phyloP scores from a whole-genome alignment of 371 early-diverging fungal species.

The Circinella umbellata region DNA sequence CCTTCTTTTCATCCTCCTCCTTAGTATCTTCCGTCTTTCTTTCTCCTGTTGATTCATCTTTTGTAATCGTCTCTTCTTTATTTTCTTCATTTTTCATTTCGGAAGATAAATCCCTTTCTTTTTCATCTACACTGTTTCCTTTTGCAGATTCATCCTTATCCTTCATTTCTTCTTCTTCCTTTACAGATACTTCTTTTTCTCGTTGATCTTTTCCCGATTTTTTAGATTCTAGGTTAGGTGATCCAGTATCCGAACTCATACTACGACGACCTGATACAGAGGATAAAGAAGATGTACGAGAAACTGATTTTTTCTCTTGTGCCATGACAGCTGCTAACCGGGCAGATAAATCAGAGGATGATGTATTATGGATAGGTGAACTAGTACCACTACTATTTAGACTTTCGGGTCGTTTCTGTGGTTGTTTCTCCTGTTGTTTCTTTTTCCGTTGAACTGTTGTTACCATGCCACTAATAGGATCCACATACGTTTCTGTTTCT shows the following conservation, averaged over 20 bases:
- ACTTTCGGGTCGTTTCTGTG: not conserved
- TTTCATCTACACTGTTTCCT: too few relatives aligned
- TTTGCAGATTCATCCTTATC: not conserved
- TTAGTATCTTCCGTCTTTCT: too few relatives aligned
- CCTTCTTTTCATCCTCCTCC: not conserved
- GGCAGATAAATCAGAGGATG: constrained; percentile 39
- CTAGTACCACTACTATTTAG: not conserved
- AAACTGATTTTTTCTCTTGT: constrained; percentile 1
- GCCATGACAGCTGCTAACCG: constrained; percentile 45
- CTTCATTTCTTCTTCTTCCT: not conserved
- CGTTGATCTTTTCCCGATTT: not conserved
- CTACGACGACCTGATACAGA: not conserved
- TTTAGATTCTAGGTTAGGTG: not conserved
- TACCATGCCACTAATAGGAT: constrained; percentile 54
- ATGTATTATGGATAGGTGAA: not conserved
- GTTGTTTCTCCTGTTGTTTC: constrained; percentile 1
- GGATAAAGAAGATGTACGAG: constrained; percentile 1
- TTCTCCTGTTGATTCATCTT: too few relatives aligned
- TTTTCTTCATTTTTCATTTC: too few relatives aligned
- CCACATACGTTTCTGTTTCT: constrained; percentile 52
- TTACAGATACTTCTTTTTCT: not conserved
- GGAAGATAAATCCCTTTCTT: too few relatives aligned
- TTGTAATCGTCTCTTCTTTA: too few relatives aligned
- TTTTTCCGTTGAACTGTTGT: constrained; percentile 44
- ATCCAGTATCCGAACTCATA: not conserved